These are phyloP conservation scores for Penicillium sp. DNA, from an alignment of 2,329 filamentous ascomycete species.

Conservation along the genomic window DNA sequence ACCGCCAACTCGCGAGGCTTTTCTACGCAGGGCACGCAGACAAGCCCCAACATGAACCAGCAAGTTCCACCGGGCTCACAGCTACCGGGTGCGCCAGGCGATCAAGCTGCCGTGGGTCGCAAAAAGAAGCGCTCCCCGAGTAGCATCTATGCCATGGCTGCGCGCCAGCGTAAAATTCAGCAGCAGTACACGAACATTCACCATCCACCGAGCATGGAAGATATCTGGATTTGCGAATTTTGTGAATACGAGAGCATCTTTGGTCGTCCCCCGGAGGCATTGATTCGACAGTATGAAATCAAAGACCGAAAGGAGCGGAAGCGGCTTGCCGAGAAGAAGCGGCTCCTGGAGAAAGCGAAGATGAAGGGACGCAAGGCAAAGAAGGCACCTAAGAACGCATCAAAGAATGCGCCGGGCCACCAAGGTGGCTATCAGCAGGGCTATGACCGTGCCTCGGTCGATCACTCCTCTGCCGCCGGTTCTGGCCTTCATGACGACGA, in stretches of 20 bases:
- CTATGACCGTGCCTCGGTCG: conserved; percentile 41
- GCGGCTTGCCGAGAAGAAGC: conserved; percentile 78
- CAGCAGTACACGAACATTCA: conserved; percentile 74
- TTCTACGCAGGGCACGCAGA: conserved; percentile 56
- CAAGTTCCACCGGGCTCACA: conserved; percentile 27
- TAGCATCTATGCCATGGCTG: conserved; percentile 71
- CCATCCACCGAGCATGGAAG: conserved; percentile 66
- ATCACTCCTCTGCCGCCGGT: conserved; percentile 40
- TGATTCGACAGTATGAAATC: conserved; percentile 90
- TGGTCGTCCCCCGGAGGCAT: conserved; percentile 74
- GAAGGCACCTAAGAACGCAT: conserved; percentile 69
- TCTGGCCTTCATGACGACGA: conserved; percentile 51
- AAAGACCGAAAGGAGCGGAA: conserved; percentile 85
- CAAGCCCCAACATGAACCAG: conserved; percentile 51
- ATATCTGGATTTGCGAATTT: conserved; percentile 95
- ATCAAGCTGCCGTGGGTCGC: conserved; percentile 52
- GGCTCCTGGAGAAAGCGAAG: conserved; percentile 87
- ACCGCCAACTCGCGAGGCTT: conserved; percentile 37
- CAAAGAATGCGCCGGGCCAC: conserved; percentile 46
- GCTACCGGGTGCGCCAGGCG: conserved; percentile 41
- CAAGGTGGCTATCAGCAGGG: conserved; percentile 36
- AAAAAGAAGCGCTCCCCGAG: conserved; percentile 65
- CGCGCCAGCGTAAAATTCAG: conserved; percentile 71
- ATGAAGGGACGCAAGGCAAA: conserved; percentile 87
- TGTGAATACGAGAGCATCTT: conserved; percentile 98